Evolutionary conservation across 768 basidiomycete genomes (phyloP), one percentile per base, ranked within the genome.

Genomic region (Xanthoconium stramineum): DNA sequence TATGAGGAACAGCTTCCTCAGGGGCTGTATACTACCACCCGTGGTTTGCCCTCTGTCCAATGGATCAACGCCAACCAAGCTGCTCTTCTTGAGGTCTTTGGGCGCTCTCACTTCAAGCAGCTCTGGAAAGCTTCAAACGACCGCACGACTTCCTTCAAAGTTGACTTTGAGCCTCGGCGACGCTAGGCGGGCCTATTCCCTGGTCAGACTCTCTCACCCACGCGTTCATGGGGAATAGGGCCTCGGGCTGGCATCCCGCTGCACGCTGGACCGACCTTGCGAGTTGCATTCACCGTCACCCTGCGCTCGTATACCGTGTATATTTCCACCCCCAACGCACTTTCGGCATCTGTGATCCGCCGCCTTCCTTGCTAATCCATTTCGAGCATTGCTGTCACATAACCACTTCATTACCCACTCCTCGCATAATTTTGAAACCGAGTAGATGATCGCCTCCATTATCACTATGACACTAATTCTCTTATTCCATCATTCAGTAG

Each of bases 1-100:
- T 85, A 86, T 64, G 89, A 91, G 65, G 91, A 92, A 66, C 77
- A 80, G 61, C 75, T 88, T n/a, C 81, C 83, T 17, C 77, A 88
- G 67, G 88, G 84, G 42, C 69, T 82, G 12, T 85, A 86, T 69
- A 82, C 83, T 60, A 93, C 90, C 47, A 86, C 83, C 55, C 88
- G 90, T 59, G 89, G 85, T 19, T 72, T 92, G 15, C 90, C 91
- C 19, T 83, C 89, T 12, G 78, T 80, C n/a, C 79, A 87, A 38
- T 93, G 90, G 90, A 78, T 93, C 54, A 81, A 79, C 58, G 80
- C 80, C 37, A 83, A 93, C 67, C 83, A 91, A 69, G 69, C 76
- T 6, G 76, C 80, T 46, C 82, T 93, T 40, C 75, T 81, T 52
- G 85, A 89, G 50, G 80, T 92, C 56, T 89, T 93, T 65, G 89